phyloP scores from a whole-genome alignment of 805 yeast species.

The Candida endomychidarum region DNA sequence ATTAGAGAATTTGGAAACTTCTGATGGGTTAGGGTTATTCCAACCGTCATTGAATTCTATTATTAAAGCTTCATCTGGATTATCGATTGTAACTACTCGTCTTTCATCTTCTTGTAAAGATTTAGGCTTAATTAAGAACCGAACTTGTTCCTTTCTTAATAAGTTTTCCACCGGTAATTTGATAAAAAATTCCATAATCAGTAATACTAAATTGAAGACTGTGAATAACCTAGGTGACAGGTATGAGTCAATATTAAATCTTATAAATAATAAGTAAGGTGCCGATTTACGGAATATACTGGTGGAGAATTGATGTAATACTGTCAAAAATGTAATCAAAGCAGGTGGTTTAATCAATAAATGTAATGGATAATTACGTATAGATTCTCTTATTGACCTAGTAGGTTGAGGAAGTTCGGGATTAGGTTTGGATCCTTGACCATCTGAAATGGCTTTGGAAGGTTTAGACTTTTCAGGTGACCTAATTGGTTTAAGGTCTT shows the following conservation, averaged over 20 bases:
- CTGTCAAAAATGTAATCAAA: conserved; percentile 42
- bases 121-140: conserved; percentile 51
- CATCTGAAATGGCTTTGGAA: background rate
- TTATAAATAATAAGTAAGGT: conserved; percentile 60
- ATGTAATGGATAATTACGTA: conserved; percentile 56
- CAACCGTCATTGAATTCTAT: conserved; percentile 53
- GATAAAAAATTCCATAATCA: conserved; percentile 66
- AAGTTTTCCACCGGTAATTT: conserved; percentile 87
- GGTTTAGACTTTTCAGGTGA: background rate
- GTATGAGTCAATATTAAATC: conserved; percentile 65
- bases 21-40: conserved; percentile 27
- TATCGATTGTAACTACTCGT: conserved; percentile 42
- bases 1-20: conserved; percentile 24
- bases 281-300: conserved; percentile 64
- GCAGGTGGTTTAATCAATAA: conserved; percentile 59
- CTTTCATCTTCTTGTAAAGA: conserved; percentile 33
- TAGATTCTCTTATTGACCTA: conserved; percentile 71
- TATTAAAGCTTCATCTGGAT: conserved; percentile 50
- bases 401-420: conserved; percentile 15
- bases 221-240: conserved; percentile 62
- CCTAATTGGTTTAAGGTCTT: background rate
- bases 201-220: conserved; percentile 56
- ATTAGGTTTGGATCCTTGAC: background rate
- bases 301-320: conserved; percentile 60
- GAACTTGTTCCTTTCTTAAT: conserved; percentile 78